phyloP scores from a whole-genome alignment of 2,329 filamentous ascomycete genomes.

The Hirsutella minnesotensis region DNA sequence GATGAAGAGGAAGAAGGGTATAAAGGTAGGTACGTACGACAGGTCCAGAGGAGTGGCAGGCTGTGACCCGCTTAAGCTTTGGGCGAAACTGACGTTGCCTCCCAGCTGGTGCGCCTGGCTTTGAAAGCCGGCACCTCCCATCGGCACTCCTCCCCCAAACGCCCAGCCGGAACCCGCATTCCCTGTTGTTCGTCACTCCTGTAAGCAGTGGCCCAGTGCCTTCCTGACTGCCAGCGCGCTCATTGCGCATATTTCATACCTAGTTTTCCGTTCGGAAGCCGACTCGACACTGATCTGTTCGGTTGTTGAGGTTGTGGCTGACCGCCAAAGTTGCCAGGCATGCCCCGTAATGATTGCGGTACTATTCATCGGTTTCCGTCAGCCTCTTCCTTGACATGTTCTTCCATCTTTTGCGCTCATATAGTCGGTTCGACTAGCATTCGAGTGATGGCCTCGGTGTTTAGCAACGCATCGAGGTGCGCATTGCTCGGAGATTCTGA shows the following conservation, averaged over 20 bases:
- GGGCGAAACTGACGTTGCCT: conserved; percentile 53
- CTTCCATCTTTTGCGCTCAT: not conserved
- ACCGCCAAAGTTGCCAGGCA: conserved; percentile 47
- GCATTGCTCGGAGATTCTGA: too few relatives aligned
- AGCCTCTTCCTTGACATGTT: conserved; percentile 7
- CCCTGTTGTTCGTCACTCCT: conserved; percentile 18
- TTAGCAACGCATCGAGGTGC: too few relatives aligned
- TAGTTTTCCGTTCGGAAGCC: conserved; percentile 55
- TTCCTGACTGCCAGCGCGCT: not conserved
- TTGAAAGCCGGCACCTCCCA: conserved; percentile 43
- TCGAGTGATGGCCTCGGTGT: too few relatives aligned
- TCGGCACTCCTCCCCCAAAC: conserved; percentile 49
- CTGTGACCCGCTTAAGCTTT: conserved; percentile 52
- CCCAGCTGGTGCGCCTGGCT: conserved; percentile 42
- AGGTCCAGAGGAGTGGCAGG: conserved; percentile 49
- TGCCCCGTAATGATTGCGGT: conserved; percentile 49
- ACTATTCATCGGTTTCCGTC: conserved; percentile 35
- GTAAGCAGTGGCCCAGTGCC: not conserved
- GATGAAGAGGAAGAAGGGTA: not conserved
- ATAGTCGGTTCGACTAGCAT: too few relatives aligned
- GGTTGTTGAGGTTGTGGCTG: conserved; percentile 45
- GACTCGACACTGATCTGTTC: conserved; percentile 41
- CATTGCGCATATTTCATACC: conserved; percentile 25
- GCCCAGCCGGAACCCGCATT: conserved; percentile 47
- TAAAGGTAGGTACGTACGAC: conserved; percentile 41